Conservation (phyloP, 2,329 filamentous ascomycete species). For the Metarhizium anisopliae region DNA sequence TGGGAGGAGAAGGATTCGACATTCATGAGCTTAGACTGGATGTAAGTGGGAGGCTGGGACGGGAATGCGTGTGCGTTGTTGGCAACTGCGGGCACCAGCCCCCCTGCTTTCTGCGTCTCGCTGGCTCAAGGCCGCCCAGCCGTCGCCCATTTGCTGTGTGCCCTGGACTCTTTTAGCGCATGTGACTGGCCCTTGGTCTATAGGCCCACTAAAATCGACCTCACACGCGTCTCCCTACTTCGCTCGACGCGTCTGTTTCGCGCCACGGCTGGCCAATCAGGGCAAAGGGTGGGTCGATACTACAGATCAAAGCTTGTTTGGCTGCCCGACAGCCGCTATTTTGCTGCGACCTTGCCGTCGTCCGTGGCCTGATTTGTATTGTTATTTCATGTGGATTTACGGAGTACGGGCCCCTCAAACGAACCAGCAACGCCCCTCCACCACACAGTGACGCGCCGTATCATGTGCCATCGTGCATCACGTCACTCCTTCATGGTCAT, state of each 20-base stretch:
- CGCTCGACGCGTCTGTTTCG: conserved; percentile 21
- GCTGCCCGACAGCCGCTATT: no score
- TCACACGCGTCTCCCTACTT: background rate
- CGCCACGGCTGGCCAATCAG: conserved; percentile 12
- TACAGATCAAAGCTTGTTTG: no score
- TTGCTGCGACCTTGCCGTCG: no score
- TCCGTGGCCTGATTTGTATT: no score
- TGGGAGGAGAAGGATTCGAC: conserved; percentile 12
- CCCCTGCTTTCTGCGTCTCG: conserved; percentile 4
- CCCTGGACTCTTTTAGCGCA: background rate
- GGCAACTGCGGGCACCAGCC: conserved; percentile 11
- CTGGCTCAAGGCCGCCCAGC: background rate
- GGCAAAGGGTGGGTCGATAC: background rate
- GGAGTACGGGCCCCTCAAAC: no score
- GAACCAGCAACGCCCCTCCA: no score
- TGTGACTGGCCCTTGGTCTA: background rate
- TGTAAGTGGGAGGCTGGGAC: conserved; percentile 13
- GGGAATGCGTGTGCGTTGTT: conserved; percentile 7
- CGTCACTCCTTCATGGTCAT: background rate
- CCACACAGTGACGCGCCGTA: background rate
- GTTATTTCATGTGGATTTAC: no score
- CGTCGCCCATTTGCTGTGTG: background rate
- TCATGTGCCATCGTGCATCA: background rate
- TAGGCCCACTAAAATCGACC: background rate
- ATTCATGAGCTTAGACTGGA: conserved; percentile 11